These are phyloP conservation scores for Didymellaceae sp. DNA, from an alignment of 2,329 filamentous ascomycete genomes.

Conservation along the genomic window DNA sequence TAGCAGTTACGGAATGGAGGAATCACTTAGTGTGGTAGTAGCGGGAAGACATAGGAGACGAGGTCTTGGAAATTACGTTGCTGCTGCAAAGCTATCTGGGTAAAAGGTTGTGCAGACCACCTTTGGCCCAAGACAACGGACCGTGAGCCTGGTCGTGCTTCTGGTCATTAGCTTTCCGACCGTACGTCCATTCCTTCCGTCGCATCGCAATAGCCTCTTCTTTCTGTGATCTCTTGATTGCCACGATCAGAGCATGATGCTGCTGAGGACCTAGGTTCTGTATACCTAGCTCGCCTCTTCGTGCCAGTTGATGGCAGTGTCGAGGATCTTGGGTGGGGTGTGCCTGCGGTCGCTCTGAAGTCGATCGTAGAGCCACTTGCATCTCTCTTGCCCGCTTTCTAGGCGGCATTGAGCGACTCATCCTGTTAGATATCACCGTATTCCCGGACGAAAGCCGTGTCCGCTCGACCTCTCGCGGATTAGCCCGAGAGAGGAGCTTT, in stretches of 20 bases:
- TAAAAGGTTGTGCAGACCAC: conserved; percentile 7
- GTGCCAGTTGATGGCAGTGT: background rate
- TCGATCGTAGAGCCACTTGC: background rate
- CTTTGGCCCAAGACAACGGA: conserved; percentile 12
- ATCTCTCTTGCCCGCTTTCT: background rate
- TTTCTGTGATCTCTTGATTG: conserved; percentile 30
- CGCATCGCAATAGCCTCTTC: conserved; percentile 21
- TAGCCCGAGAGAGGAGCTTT: background rate
- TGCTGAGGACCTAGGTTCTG: conserved; percentile 23
- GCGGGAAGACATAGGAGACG: too few relatives aligned
- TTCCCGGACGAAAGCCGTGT: background rate
- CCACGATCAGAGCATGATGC: conserved; percentile 23
- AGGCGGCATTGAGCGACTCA: background rate
- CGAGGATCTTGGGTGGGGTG: background rate
- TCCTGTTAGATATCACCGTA: background rate
- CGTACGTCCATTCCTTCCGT: conserved; percentile 25
- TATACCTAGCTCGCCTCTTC: conserved; percentile 24
- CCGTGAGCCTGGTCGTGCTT: conserved; percentile 21
- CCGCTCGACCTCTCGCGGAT: background rate
- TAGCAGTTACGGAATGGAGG: too few relatives aligned
- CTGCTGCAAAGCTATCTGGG: conserved; percentile 2
- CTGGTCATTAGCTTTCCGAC: conserved; percentile 24
- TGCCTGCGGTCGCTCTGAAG: background rate
- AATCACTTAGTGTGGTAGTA: too few relatives aligned
- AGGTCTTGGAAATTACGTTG: too few relatives aligned